Conservation (phyloP, 768 basidiomycete genomes). For the Auriscalpium microsporum region DNA sequence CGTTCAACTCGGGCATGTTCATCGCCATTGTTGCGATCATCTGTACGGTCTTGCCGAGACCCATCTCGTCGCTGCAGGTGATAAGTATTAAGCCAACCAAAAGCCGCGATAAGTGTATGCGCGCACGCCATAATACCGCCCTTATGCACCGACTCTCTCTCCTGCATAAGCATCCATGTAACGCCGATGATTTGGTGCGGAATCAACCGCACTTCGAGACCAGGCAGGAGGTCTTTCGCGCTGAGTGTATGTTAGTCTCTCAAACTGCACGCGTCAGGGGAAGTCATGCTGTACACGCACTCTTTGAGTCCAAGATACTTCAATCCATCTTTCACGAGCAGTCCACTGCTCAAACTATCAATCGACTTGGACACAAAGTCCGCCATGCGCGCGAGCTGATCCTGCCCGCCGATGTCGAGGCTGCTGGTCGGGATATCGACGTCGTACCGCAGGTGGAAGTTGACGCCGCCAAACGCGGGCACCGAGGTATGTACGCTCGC, state of each 20-base stretch:
- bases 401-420: conserved; percentile 51
- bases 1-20: conserved; percentile 45
- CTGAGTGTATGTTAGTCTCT: conserved; percentile 21
- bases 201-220: conserved; percentile 60
- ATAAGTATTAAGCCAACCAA: conserved; percentile 3
- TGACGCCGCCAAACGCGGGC: neutral
- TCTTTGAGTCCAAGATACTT: conserved; percentile 40
- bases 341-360: conserved; percentile 45
- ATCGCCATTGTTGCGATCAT: conserved; percentile 73
- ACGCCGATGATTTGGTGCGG: conserved; percentile 75
- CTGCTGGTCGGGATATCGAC: conserved; percentile 35
- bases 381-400: conserved; percentile 51
- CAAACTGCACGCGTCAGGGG: neutral
- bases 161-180: conserved; percentile 69
- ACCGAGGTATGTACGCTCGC: neutral
- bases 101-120: neutral
- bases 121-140: conserved; percentile 60
- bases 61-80: conserved; percentile 55
- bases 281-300: conserved; percentile 25
- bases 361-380: conserved; percentile 56
- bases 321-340: conserved; percentile 46
- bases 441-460: conserved; percentile 45
- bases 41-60: conserved; percentile 65
- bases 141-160: conserved; percentile 34
- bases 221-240: conserved; percentile 50